Evolutionary conservation across 768 basidiomycete genomes (phyloP), one percentile per base, ranked within the genome.

Genomic region (Pisolithus tinctorius): DNA sequence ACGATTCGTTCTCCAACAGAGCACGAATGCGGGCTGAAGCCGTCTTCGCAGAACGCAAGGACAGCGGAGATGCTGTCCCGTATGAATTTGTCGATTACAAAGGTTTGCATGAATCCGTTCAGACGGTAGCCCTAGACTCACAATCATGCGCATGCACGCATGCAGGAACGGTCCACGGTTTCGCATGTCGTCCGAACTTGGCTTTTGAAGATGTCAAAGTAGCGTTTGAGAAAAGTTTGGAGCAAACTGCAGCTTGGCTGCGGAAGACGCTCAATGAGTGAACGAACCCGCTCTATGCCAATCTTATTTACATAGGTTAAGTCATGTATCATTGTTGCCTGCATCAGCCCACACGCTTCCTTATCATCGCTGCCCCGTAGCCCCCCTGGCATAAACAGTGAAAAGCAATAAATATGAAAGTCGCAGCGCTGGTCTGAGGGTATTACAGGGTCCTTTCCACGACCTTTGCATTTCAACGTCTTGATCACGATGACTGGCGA

Each of bases 101-200:
- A 50, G 71, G 70, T 69, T 31, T 27, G 52, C 39, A 9, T 47
- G 47, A 2, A 20, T 29, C 4, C 43, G 17, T 14, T 8, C 11
- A n/a, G 27, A 38, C 23, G 29, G 1, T 16, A 13, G 6, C 40
- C 42, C 13, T 39, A 51, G 48, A 20, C 25, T 48, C 48, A 50
- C 59, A 16, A 50, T 38, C 11, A 20, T 4, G n/a, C 37, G n/a
- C 45, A 6, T 42, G 9, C 30, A 31, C 30, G 30, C 30, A 44
- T 16, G 14, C 43, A 77, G 77, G 72, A 54, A 79, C 73, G 14
- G 56, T 56, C 2, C 79, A 77, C 49, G 75, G 79, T 25, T 80
- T 80, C 25, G 76, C 76, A 3, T 64, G 67, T 27, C 69, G 77
- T 13, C 78, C 77, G 3, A 73, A 76, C 51, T 62, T 78, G 34